Percentiles rank a stretch among this genome's conserved stretches.
phyloP scores from a whole-genome alignment of 2,329 filamentous ascomycete species.

The Conoideocrella luteorostrata region DNA sequence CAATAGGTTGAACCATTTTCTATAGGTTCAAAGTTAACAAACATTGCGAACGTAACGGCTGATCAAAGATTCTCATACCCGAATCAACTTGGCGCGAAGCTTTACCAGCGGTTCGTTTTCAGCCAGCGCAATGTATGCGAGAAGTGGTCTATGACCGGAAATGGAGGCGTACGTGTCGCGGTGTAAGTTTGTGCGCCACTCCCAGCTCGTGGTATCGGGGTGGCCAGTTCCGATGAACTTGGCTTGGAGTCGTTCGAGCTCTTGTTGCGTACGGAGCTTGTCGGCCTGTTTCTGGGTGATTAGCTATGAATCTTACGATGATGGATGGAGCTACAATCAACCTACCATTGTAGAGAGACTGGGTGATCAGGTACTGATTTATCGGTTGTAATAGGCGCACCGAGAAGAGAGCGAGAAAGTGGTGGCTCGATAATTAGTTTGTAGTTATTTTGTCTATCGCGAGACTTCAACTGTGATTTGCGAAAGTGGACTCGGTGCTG shows the following conservation, averaged over 20 bases:
- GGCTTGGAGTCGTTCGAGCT: slow-evolving; percentile 92
- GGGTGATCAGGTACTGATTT: not conserved
- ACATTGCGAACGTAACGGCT: too few relatives aligned
- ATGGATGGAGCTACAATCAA: not conserved
- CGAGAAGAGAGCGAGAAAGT: too few relatives aligned
- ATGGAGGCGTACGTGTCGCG: slow-evolving; percentile 89
- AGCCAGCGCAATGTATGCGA: slow-evolving; percentile 84
- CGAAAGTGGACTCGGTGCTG: too few relatives aligned
- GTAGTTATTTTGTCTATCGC: too few relatives aligned
- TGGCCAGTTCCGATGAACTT: slow-evolving; percentile 95
- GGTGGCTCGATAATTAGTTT: too few relatives aligned
- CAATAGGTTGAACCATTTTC: slow-evolving; percentile 63
- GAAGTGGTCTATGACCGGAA: slow-evolving; percentile 79
- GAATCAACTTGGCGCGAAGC: slow-evolving; percentile 72
- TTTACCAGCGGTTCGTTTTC: slow-evolving; percentile 80
- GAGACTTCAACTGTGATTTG: too few relatives aligned
- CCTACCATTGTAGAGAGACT: too few relatives aligned
- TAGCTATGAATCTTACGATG: not conserved
- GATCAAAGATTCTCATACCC: slow-evolving; percentile 50
- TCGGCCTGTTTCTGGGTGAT: slow-evolving; percentile 59
- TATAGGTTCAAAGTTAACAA: slow-evolving; percentile 22
- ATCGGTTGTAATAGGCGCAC: too few relatives aligned
- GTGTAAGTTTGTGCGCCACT: slow-evolving; percentile 93
- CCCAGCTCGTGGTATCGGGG: slow-evolving; percentile 93
- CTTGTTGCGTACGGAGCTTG: slow-evolving; percentile 94